phyloP scores from a whole-genome alignment of 2,329 filamentous ascomycete genomes.

The Ophiostoma himal-ulmi region DNA sequence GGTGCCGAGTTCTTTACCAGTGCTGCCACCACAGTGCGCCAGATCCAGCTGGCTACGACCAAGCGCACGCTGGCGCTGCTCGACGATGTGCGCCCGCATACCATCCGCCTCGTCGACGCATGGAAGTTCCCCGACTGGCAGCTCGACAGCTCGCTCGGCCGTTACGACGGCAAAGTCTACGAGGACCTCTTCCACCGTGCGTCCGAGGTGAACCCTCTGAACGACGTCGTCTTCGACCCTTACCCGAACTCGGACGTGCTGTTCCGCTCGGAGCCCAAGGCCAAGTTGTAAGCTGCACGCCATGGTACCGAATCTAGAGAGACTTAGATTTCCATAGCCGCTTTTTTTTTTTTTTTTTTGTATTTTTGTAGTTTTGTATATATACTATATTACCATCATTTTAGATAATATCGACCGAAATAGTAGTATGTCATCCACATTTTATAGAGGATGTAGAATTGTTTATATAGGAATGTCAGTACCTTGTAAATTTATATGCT shows the following conservation, averaged over 20 bases:
- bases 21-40: slow-evolving; percentile 44
- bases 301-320: not conserved
- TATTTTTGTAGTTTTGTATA: no score
- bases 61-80: slow-evolving; percentile 60
- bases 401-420: not conserved
- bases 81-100: slow-evolving; percentile 67
- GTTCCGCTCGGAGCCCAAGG: slow-evolving; percentile 33
- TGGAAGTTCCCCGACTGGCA: slow-evolving; percentile 78
- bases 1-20: slow-evolving; percentile 46
- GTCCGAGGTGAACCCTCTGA: slow-evolving; percentile 66
- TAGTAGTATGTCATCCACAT: not conserved
- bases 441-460: not conserved
- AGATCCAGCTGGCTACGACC: slow-evolving; percentile 64
- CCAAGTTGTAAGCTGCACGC: not conserved
- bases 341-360: not conserved
- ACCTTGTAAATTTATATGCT: no score
- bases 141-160: slow-evolving; percentile 63
- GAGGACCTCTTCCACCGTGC: slow-evolving; percentile 71
- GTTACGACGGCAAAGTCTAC: slow-evolving; percentile 69
- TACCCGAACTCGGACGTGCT: slow-evolving; percentile 59
- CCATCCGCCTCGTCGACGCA: slow-evolving; percentile 63
- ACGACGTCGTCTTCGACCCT: slow-evolving; percentile 64
- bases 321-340: not conserved
- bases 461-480: no score
- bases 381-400: not conserved